These are phyloP conservation scores for Osmanthus fragrans DNA, from an alignment of 257 asterid species.

Conservation along the genomic window DNA sequence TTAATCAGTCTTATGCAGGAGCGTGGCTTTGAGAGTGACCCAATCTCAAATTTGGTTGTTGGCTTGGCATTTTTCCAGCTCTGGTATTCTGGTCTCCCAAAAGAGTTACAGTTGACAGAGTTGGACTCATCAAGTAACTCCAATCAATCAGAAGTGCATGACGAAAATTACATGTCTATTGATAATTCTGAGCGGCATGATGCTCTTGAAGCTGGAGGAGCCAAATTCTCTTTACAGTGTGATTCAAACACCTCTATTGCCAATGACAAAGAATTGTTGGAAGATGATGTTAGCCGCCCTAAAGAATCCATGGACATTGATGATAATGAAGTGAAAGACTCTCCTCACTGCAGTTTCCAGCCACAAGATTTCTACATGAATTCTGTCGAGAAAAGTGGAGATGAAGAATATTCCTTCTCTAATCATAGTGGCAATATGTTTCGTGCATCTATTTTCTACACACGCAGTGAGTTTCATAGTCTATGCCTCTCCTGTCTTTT, in stretches of 20 bases:
- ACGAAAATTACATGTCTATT: conserved; percentile 32
- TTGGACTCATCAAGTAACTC: conserved; percentile 30
- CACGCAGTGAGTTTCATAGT: conserved; percentile 50
- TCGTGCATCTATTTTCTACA: conserved; percentile 58
- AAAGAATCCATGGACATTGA: conserved; percentile 39
- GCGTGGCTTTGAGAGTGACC: conserved; percentile 53
- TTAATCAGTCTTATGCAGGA: conserved; percentile 68
- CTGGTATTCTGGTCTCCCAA: conserved; percentile 70
- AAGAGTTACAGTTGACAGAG: conserved; percentile 54
- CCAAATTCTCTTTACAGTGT: conserved; percentile 30
- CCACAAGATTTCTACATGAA: conserved; percentile 29
- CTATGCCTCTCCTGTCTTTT: conserved; percentile 7
- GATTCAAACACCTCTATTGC: conserved; percentile 70
- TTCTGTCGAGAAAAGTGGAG: conserved; percentile 44
- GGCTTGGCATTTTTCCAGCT: conserved; percentile 67
- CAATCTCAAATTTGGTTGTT: conserved; percentile 72
- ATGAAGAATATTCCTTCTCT: conserved; percentile 31
- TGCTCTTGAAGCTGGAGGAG: conserved; percentile 42
- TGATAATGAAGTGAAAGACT: conserved; percentile 37
- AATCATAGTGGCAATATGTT: conserved; percentile 41
- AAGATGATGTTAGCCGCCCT: conserved; percentile 22
- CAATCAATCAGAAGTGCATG: conserved; percentile 43
- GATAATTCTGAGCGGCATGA: conserved; percentile 44
- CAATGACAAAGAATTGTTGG: conserved; percentile 43
- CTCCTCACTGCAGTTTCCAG: conserved; percentile 32